phyloP scores from a whole-genome alignment of 306 rosid genomes.

The Castanea crenata region DNA sequence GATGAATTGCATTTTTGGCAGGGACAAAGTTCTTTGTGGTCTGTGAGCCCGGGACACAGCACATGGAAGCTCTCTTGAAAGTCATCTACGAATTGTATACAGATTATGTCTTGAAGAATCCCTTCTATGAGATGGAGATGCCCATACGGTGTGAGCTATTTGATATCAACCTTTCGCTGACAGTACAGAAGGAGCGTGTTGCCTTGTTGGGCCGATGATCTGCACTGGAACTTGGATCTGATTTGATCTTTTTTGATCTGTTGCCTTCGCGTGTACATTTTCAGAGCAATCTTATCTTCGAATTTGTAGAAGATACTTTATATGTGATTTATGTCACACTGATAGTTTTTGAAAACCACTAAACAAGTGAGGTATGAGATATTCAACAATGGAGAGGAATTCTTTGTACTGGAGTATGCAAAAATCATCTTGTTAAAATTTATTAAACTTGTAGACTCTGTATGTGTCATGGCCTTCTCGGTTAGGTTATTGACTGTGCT shows the following conservation, averaged over 20 bases:
- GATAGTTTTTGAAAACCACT: background rate
- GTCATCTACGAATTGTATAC: slow-evolving; percentile 72
- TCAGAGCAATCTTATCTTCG: background rate
- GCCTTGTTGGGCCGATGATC: slow-evolving; percentile 67
- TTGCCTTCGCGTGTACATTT: background rate
- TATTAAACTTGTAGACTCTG: background rate
- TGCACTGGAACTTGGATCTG: background rate
- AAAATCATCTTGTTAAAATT: background rate
- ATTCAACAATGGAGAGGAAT: background rate
- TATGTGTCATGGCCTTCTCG: background rate
- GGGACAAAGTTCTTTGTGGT: slow-evolving; percentile 90
- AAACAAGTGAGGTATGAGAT: background rate
- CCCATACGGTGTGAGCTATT: slow-evolving; percentile 93
- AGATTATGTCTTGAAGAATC: slow-evolving; percentile 90
- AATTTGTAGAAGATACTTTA: background rate
- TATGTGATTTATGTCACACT: background rate
- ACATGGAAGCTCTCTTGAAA: slow-evolving; percentile 81
- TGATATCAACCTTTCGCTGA: slow-evolving; percentile 69
- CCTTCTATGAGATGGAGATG: slow-evolving; percentile 99
- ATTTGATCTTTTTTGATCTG: background rate
- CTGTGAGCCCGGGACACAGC: slow-evolving; percentile 74
- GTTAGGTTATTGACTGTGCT: background rate
- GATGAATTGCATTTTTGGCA: slow-evolving; percentile 27
- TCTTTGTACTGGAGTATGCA: background rate
- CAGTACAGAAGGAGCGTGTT: slow-evolving; percentile 85